Evolutionary conservation across 2,329 filamentous ascomycete genomes (phyloP), one percentile per base, ranked within the genome.

Genomic region (Neonectria ditissima): DNA sequence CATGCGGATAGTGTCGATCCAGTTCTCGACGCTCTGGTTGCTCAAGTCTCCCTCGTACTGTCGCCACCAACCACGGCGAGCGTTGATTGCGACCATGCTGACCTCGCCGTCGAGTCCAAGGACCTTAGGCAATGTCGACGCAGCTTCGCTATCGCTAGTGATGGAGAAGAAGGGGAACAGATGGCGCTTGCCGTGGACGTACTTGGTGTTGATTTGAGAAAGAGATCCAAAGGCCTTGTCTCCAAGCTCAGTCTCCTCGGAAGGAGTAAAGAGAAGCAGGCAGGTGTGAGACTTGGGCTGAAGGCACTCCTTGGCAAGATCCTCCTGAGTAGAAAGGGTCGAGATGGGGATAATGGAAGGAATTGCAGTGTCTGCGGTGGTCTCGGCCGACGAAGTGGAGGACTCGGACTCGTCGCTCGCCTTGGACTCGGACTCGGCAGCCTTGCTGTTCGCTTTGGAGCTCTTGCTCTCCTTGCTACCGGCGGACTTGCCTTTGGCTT

Each of bases 1-100:
- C 84, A 99, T 86, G 39, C 93, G 90, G 66, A 98, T 93, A n/a
- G 88, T 86, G 74, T 99, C 96, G 63, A 99, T 88, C 93, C 95
- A 99, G 65, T 83, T 82, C 80, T 97, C 93, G 30, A 99, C 82
- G 26, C 85, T 86, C 57, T 86, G 82, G 24, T 84, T 75, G 58
- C 86, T 87, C 47, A 89, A 89, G 45, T 86, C 81, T 3, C 86
- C 88, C 51, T 87, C 81, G 77, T 92, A 96, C 62, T 86, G 87
- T 73, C 91, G 91, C 87, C 90, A 97, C 96, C 96, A 99, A 44
- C 87, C 86, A 57, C 94, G 89, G 73, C 94, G 93, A 32, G 88
- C 91, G 78, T 97, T 97, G 63, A 97, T 78, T 16, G 94, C 94
- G 58, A 98, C 83, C 47, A 98, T 80, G 74, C 94, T 89, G 16